Conservation (phyloP, 768 basidiomycete genomes). For the Suillus cothurnatus region DNA sequence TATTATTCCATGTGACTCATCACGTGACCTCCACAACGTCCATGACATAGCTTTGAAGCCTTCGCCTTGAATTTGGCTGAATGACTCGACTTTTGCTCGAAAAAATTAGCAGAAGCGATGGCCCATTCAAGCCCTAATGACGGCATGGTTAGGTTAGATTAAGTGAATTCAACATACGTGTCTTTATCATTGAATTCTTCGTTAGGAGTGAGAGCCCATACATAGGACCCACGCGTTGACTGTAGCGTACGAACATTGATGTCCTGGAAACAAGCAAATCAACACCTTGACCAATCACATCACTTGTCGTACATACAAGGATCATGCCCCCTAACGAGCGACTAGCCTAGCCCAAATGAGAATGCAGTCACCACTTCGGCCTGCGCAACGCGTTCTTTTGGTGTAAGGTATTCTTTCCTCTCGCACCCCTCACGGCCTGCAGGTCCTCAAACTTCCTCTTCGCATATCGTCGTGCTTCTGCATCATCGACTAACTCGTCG, state of each 20-base stretch:
- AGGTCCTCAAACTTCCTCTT: slow-evolving; percentile 89
- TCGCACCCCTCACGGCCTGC: slow-evolving; percentile 65
- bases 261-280: neutral
- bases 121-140: neutral
- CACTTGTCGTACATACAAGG: neutral
- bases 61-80: neutral
- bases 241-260: neutral
- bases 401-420: slow-evolving; percentile 69
- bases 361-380: slow-evolving; percentile 59
- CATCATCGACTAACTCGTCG: slow-evolving; percentile 88
- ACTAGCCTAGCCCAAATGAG: neutral
- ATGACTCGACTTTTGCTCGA: neutral
- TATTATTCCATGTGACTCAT: neutral
- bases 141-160: neutral
- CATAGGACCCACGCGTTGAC: neutral
- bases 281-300: neutral
- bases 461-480: slow-evolving; percentile 84
- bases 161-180: neutral
- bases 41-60: too few species aligned
- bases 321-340: neutral
- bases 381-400: slow-evolving; percentile 63
- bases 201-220: neutral
- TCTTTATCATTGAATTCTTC: neutral
- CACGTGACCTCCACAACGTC: neutral
- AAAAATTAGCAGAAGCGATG: neutral